phyloP scores from a whole-genome alignment of 768 basidiomycete genomes.

The Rhizopogon sp. region DNA sequence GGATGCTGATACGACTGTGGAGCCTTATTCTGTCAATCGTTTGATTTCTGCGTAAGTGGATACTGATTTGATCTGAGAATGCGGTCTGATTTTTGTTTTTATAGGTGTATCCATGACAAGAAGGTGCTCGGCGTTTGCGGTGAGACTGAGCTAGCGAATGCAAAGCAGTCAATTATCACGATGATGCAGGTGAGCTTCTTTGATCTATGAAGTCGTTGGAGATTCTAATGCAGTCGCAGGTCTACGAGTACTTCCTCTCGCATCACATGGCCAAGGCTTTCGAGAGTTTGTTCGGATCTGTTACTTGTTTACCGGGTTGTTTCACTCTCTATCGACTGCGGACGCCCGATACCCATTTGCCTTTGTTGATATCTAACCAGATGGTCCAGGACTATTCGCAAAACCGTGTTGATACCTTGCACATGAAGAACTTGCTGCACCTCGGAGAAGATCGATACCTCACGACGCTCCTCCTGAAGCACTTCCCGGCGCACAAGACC shows the following conservation, averaged over 20 bases:
- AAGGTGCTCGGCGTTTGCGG: conserved; percentile 93
- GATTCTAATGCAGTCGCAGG: conserved; percentile 35
- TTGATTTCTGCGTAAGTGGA: conserved; percentile 84
- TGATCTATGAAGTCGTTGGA: background rate
- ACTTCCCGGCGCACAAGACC: conserved; percentile 92
- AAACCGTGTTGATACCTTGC: conserved; percentile 93
- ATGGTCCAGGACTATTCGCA: conserved; percentile 92
- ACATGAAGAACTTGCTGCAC: conserved; percentile 97
- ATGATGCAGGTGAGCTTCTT: conserved; percentile 80
- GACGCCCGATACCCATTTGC: conserved; percentile 93
- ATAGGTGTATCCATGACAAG: conserved; percentile 95
- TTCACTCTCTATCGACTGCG: conserved; percentile 96
- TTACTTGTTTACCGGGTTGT: conserved; percentile 98
- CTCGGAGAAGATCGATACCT: conserved; percentile 99
- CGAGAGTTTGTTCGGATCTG: conserved; percentile 93
- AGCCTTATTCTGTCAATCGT: conserved; percentile 82
- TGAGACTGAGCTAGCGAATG: conserved; percentile 88
- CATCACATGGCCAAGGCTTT: conserved; percentile 99
- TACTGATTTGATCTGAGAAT: background rate
- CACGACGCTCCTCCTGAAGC: conserved; percentile 91
- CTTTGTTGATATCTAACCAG: conserved; percentile 86
- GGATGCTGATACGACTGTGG: conserved; percentile 93
- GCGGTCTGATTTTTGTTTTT: background rate
- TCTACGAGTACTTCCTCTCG: conserved; percentile 99
- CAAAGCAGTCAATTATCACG: conserved; percentile 91